Evolutionary conservation across 2,329 filamentous ascomycete species (phyloP).

Genomic region (Sporothrix euskadiensis): DNA sequence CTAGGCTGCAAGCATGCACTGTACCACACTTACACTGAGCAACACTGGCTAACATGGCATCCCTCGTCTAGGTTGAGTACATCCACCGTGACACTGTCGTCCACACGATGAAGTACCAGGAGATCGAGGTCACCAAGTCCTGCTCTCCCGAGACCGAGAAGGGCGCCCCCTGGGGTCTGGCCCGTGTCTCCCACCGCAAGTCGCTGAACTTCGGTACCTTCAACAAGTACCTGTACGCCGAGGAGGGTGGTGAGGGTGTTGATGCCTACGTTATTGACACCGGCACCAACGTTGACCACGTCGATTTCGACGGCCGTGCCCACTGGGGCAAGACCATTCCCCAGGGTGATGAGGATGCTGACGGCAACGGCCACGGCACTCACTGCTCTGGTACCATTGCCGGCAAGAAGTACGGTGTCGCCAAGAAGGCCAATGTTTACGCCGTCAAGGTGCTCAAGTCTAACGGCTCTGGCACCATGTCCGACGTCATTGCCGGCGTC

Average conservation of each 20-base stretch:
- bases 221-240: conserved; percentile 96
- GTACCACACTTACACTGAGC: neutral
- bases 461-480: conserved; percentile 97
- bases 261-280: conserved; percentile 99
- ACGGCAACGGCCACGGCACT: conserved; percentile 98
- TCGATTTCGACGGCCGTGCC: conserved; percentile 95
- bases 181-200: conserved; percentile 94
- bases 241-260: conserved; percentile 91
- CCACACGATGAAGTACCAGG: conserved; percentile 66
- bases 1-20: neutral
- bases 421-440: conserved; percentile 96
- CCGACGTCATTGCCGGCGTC: conserved; percentile 96
- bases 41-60: conserved; percentile 6
- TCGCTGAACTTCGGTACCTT: conserved; percentile 85
- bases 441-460: conserved; percentile 98
- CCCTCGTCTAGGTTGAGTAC: conserved; percentile 77
- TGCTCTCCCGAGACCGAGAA: conserved; percentile 71
- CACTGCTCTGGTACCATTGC: conserved; percentile 98
- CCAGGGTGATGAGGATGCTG: conserved; percentile 74
- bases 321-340: conserved; percentile 98
- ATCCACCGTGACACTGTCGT: conserved; percentile 95
- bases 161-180: conserved; percentile 97
- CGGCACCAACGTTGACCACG: conserved; percentile 88
- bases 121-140: conserved; percentile 39
- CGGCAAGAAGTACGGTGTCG: conserved; percentile 98